Conservation (phyloP, 2,329 filamentous ascomycete species). For the Epichloe gansuensis region DNA sequence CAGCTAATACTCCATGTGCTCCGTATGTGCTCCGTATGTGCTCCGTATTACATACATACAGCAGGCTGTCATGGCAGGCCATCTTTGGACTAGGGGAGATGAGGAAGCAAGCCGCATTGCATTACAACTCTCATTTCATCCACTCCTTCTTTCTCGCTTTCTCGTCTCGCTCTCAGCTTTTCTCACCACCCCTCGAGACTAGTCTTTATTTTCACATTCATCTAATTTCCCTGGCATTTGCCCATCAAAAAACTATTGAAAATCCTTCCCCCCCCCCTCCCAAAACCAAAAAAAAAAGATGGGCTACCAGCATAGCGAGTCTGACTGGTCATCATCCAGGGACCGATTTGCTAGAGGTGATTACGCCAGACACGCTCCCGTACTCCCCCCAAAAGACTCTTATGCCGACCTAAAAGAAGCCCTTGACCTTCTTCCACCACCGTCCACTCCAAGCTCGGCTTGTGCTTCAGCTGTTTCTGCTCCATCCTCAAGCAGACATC, state of each 20-base stretch:
- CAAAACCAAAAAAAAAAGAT: not conserved
- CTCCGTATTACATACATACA: no score
- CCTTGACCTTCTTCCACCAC: constrained; percentile 4
- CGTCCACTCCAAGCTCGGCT: constrained; percentile 3
- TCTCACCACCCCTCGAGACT: not conserved
- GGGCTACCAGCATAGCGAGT: constrained; percentile 1
- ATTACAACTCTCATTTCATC: not conserved
- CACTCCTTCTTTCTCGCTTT: not conserved
- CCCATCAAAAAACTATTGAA: not conserved
- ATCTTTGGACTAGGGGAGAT: not conserved
- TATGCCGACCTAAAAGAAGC: constrained; percentile 7
- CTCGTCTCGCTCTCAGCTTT: not conserved
- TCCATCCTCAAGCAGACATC: not conserved
- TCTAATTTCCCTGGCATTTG: not conserved
- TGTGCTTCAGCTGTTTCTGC: constrained; percentile 4
- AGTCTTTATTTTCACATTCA: not conserved
- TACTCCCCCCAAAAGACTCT: constrained; percentile 2
- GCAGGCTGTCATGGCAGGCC: not conserved
- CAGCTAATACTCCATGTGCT: not conserved
- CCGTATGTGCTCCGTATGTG: no score
- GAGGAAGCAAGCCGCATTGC: not conserved
- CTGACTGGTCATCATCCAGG: constrained; percentile 1
- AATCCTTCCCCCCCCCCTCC: no score
- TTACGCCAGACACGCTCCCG: not conserved
- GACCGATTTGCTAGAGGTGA: not conserved